These are phyloP conservation scores for Yamadazyma dendronema DNA, from an alignment of 1,139 yeast genomes.

Conservation along the genomic window DNA sequence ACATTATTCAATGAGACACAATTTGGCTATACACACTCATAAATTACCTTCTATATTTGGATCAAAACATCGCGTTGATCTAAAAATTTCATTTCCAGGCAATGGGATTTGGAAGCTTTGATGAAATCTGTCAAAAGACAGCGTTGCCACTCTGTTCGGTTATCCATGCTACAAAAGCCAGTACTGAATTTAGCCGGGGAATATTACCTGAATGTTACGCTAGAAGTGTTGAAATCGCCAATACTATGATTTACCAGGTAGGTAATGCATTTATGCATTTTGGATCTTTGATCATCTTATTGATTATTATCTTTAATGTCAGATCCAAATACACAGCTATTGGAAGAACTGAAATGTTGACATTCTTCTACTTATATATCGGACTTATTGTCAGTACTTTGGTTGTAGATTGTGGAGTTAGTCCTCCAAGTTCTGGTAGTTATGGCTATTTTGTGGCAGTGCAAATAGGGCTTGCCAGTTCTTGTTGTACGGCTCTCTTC, in stretches of 20 bases:
- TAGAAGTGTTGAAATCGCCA: conserved; percentile 80
- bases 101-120: conserved; percentile 68
- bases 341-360: conserved; percentile 83
- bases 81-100: neutral
- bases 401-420: conserved; percentile 87
- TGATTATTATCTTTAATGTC: conserved; percentile 75
- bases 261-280: conserved; percentile 87
- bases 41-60: neutral
- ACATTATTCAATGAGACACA: too few species aligned
- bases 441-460: conserved; percentile 82
- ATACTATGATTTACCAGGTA: conserved; percentile 86
- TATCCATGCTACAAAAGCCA: conserved; percentile 38
- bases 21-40: too few species aligned
- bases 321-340: conserved; percentile 89
- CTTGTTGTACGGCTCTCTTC: conserved; percentile 66
- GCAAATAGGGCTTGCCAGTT: conserved; percentile 73
- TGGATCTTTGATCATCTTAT: conserved; percentile 61
- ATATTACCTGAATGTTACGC: conserved; percentile 79
- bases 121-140: conserved; percentile 60
- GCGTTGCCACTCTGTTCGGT: conserved; percentile 80
- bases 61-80: too few species aligned
- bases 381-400: conserved; percentile 62
- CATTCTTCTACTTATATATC: conserved; percentile 62
- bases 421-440: conserved; percentile 75
- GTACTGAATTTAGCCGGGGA: conserved; percentile 46